These are phyloP conservation scores for Aspergillus sp. DNA, from an alignment of 2,329 filamentous ascomycete genomes.

Conservation along the genomic window DNA sequence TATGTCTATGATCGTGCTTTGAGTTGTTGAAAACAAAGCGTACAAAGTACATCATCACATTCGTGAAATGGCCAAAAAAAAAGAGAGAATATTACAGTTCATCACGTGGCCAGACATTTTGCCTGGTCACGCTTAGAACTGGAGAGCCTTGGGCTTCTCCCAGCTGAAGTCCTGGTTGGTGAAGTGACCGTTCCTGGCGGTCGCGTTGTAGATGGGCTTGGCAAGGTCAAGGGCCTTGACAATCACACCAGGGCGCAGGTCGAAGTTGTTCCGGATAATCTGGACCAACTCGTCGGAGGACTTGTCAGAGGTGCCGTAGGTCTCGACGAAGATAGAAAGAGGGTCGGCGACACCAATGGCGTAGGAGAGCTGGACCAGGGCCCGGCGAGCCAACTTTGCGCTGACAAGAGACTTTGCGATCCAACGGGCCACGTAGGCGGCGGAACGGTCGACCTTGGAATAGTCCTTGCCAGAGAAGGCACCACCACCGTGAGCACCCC, in stretches of 20 bases:
- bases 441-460: slow-evolving; percentile 99
- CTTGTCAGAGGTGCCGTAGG: slow-evolving; percentile 89
- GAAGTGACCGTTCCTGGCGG: slow-evolving; percentile 99
- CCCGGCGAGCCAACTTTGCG: slow-evolving; percentile 81
- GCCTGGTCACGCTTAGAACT: slow-evolving; percentile 57
- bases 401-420: slow-evolving; percentile 96
- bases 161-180: slow-evolving; percentile 96
- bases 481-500: slow-evolving; percentile 99
- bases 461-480: slow-evolving; percentile 99
- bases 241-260: slow-evolving; percentile 95
- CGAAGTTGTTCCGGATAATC: slow-evolving; percentile 94
- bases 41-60: slow-evolving; percentile 32
- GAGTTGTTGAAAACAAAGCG: slow-evolving; percentile 46
- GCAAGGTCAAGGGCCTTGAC: slow-evolving; percentile 92
- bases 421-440: slow-evolving; percentile 95
- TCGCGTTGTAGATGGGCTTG: slow-evolving; percentile 96
- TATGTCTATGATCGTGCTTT: slow-evolving; percentile 38
- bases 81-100: slow-evolving; percentile 8
- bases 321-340: slow-evolving; percentile 94
- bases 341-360: slow-evolving; percentile 98
- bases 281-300: slow-evolving; percentile 85
- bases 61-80: slow-evolving; percentile 33
- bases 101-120: slow-evolving; percentile 10
- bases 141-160: slow-evolving; percentile 96
- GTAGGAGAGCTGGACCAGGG: slow-evolving; percentile 95